Evolutionary conservation across 176 grass and related monocot species (phyloP), one percentile per base, ranked within the genome.

Genomic region (Hsuehochloa calcarea): DNA sequence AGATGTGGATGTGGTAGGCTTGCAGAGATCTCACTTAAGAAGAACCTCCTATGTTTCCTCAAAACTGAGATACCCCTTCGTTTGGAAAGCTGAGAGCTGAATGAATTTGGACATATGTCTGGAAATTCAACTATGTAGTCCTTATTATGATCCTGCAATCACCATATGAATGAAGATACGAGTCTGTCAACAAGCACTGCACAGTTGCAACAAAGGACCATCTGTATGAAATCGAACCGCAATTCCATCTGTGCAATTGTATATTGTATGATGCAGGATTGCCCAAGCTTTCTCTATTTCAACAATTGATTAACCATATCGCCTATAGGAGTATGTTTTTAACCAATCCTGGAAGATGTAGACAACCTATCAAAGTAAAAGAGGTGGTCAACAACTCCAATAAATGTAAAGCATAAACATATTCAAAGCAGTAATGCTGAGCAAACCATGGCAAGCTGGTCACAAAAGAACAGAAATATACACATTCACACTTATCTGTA

Each of bases 201-300:
- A 66, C 38, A 55, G 69, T 47, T 84, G 23, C 27, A 85, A 72
- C 17, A 85, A 47, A 88, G 54, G 22, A 78, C 50, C 11, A 66
- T 72, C 22, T 79, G 47, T 80, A 46, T 82, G 78, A 86, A 80
- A 80, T 40, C 88, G 84, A 82, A 98, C 95, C 73, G 92, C 93
- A 69, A 95, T 90, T 88, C 93, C 93, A 89, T 98, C 95, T 50
- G 95, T 95, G 87, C 93, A 98, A 95, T 95, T 98, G 86, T 98
- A 98, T 90, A 95, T 93, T 67, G 95, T 95, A 69, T 90, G 95
- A 82, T 95, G 88, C 70, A 98, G 55, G 84, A 90, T 85, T 82
- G 66, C 78, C 95, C 95, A 98, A 51, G 91, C 87, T 87, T 93
- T 86, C 45, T 93, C 85, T 63, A 92, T 90, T 60, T 88, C 71